Evolutionary conservation across 352 stramenopile species (phyloP).

Genomic region (Paralagenidium karlingii): DNA sequence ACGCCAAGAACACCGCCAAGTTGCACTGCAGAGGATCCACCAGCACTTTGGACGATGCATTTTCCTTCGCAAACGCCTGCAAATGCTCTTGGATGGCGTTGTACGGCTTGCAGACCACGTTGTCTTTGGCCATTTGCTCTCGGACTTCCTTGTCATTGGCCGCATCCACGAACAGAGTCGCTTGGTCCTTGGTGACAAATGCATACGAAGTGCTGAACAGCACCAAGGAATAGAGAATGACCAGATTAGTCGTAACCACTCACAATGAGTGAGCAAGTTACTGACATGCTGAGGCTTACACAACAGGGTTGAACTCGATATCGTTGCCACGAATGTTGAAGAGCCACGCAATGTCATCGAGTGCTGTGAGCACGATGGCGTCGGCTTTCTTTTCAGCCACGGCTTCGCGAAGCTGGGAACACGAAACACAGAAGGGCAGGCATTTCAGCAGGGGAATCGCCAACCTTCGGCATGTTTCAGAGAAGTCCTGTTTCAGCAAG

Average conservation of each 20-base stretch:
- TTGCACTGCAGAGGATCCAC: slow-evolving; percentile 78
- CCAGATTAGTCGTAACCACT: too few species aligned
- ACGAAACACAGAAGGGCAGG: neutral
- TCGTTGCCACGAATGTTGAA: slow-evolving; percentile 97
- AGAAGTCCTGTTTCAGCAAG: neutral
- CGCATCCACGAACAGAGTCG: slow-evolving; percentile 89
- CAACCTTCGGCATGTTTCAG: neutral
- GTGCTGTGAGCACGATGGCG: slow-evolving; percentile 88
- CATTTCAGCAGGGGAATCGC: neutral
- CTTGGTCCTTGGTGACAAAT: slow-evolving; percentile 80
- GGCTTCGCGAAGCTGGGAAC: slow-evolving; percentile 40
- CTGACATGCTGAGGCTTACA: slow-evolving; percentile 49
- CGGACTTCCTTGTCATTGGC: slow-evolving; percentile 48
- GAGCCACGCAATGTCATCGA: slow-evolving; percentile 97
- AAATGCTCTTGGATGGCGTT: slow-evolving; percentile 30
- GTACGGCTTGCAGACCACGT: slow-evolving; percentile 57
- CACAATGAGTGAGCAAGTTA: neutral
- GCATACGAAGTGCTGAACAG: slow-evolving; percentile 81
- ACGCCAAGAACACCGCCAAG: slow-evolving; percentile 68
- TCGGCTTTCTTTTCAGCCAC: slow-evolving; percentile 85
- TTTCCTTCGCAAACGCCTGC: slow-evolving; percentile 23
- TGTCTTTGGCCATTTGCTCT: slow-evolving; percentile 26
- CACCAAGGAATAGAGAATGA: neutral
- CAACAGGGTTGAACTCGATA: slow-evolving; percentile 95
- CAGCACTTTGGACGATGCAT: slow-evolving; percentile 46